Conservation (phyloP, 1,284 basidiomycete species). For the Sphagnurus paluster region DNA sequence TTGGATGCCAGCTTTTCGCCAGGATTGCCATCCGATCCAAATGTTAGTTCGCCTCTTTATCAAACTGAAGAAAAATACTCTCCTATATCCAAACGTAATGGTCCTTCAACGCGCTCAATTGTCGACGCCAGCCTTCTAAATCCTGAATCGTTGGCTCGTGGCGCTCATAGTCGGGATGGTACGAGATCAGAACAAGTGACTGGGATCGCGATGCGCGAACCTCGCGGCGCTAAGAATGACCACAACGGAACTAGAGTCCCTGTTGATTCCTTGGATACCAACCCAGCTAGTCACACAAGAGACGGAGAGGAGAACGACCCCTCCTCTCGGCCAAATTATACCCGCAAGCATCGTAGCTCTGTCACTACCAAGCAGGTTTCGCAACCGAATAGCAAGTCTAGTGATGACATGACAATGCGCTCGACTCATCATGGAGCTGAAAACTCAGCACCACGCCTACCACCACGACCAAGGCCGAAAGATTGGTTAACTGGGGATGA, state of each 20-base stretch:
- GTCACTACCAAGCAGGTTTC: constrained; percentile 30
- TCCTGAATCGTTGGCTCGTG: constrained; percentile 9
- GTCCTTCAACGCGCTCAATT: neutral
- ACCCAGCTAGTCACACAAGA: neutral
- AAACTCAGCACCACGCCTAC: neutral
- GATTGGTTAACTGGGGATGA: constrained; percentile 78
- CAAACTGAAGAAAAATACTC: constrained; percentile 8
- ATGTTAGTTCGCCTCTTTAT: constrained; percentile 13
- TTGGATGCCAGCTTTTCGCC: constrained; percentile 62
- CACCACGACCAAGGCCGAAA: constrained; percentile 22
- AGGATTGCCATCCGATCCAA: constrained; percentile 20
- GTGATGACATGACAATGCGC: neutral
- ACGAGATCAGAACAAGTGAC: constrained; percentile 55
- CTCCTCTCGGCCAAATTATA: constrained; percentile 32
- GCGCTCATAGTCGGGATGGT: constrained; percentile 23
- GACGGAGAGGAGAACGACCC: constrained; percentile 4
- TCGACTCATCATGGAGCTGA: constrained; percentile 14
- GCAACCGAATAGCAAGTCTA: neutral
- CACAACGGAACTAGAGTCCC: neutral
- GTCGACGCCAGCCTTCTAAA: constrained; percentile 9
- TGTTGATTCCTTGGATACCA: constrained; percentile 6
- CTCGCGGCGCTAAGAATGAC: constrained; percentile 20
- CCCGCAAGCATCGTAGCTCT: constrained; percentile 45
- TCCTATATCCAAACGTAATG: constrained; percentile 11
- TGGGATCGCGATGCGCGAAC: constrained; percentile 53